A percentile compares a stretch with the other conserved stretches of the same genome.
Evolutionary conservation across 1,284 basidiomycete species (phyloP).

Genomic region (Wolfiporia cocos): DNA sequence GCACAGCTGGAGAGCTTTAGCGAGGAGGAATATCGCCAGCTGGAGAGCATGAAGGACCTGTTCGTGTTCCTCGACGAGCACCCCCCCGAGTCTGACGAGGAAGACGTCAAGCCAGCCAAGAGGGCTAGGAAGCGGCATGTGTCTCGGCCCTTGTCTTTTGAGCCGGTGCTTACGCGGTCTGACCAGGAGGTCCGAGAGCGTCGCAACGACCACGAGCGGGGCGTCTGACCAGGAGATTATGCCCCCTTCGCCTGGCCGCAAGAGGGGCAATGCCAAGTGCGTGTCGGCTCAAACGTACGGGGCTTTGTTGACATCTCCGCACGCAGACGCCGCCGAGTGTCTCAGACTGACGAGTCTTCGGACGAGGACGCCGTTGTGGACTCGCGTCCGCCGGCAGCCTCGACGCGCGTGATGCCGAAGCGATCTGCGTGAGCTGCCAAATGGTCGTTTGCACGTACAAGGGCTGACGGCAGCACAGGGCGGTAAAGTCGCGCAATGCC

Average conservation of each 20-base stretch:
- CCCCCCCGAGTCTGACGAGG: conserved; percentile 41
- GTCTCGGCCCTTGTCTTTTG: not conserved
- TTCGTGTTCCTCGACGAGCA: conserved; percentile 64
- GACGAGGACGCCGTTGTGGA: conserved; percentile 32
- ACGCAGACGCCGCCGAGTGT: conserved; percentile 30
- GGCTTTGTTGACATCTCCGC: conserved; percentile 3
- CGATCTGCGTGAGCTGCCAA: conserved; percentile 29
- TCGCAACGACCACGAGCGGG: conserved; percentile 24
- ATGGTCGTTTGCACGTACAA: not conserved
- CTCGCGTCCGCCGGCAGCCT: conserved; percentile 17
- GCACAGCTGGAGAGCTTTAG: conserved; percentile 57
- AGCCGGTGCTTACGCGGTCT: not conserved
- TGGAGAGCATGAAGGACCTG: conserved; percentile 52
- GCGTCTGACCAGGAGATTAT: conserved; percentile 25
- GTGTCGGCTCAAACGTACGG: conserved; percentile 1
- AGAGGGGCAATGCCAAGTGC: conserved; percentile 28
- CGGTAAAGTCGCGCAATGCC: conserved; percentile 21
- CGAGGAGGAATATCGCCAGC: conserved; percentile 62
- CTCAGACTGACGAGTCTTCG: conserved; percentile 39
- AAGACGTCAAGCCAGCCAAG: conserved; percentile 33
- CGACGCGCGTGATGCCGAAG: conserved; percentile 29
- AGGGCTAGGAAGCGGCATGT: conserved; percentile 29
- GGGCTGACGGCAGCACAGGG: conserved; percentile 9
- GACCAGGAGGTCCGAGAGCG: conserved; percentile 30
- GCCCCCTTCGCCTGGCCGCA: conserved; percentile 19